phyloP scores from a whole-genome alignment of 2,329 filamentous ascomycete genomes.

The Fusarium sp. region DNA sequence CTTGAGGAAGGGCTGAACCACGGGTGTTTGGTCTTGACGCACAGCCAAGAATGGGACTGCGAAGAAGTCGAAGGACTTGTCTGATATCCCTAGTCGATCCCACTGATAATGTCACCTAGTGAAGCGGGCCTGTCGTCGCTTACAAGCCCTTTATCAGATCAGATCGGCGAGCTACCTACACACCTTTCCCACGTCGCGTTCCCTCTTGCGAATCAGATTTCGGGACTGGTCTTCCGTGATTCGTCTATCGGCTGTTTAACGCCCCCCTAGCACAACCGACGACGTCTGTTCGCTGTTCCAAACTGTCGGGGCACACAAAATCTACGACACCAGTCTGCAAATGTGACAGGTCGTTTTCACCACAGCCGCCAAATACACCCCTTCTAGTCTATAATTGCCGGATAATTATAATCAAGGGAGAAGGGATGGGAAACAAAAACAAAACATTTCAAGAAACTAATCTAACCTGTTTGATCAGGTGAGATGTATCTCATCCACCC shows the following conservation, averaged over 20 bases:
- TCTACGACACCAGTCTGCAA: conserved; percentile 21
- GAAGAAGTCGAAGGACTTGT: conserved; percentile 14
- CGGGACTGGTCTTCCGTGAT: conserved; percentile 28
- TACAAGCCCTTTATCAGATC: conserved; percentile 28
- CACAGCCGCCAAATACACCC: conserved; percentile 23
- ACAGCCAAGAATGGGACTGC: not conserved
- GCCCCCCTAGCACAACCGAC: conserved; percentile 31
- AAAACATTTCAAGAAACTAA: not conserved
- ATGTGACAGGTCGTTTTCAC: conserved; percentile 39
- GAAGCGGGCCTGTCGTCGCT: conserved; percentile 20
- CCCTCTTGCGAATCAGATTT: conserved; percentile 29
- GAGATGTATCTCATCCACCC: conserved; percentile 13
- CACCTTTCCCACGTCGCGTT: conserved; percentile 20
- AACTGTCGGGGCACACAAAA: conserved; percentile 22
- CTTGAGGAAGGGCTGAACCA: conserved; percentile 1
- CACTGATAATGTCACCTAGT: conserved; percentile 13
- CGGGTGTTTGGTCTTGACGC: not conserved
- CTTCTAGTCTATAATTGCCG: not conserved
- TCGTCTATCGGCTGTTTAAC: conserved; percentile 37
- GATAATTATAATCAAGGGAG: conserved; percentile 17
- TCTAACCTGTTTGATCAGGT: conserved; percentile 8
- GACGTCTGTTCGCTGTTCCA: conserved; percentile 39
- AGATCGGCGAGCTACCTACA: conserved; percentile 33
- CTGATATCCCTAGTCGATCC: conserved; percentile 15
- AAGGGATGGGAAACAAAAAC: conserved; percentile 15